Evolutionary conservation across 176 grass and related monocot genomes (phyloP), one percentile per base, ranked within the genome.

Genomic region (Luzula sylvatica): DNA sequence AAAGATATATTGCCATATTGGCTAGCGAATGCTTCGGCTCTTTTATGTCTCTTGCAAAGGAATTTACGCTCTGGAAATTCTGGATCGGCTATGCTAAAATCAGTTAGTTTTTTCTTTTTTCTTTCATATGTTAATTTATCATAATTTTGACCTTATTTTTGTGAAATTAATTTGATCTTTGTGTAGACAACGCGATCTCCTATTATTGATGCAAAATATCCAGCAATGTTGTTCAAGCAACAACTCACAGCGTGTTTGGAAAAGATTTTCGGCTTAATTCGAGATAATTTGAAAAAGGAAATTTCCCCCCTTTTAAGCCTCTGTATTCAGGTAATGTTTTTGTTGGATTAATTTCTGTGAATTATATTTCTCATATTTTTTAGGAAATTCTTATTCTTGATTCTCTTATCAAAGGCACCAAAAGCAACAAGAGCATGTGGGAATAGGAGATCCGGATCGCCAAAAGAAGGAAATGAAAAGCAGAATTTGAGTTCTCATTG

Each of bases 151-250:
- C 4, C 11, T 24, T 6, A 38, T 46, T 73, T 73, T 56, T 42
- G 43, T 24, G 17, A 29, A 16, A 24, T 24, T 20, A 50, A 12
- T 49, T n/a, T n/a, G n/a, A n/a, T n/a, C n/a, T n/a, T n/a, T n/a
- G n/a, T 72, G 23, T 65, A 94, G 82, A 12, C 22, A 21, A 19
- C 75, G 17, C 55, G 61, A 38, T 73, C 74, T 56, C 70, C 74
- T 75, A 66, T 66, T 42, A 55, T 94, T 45, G 86, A 84, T 76
- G 86, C 75, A 57, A 70, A 59, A 65, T 90, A 90, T 68, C 86
- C 86, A 54, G 86, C 86, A 51, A 77, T 90, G 75, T 56, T 90
- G 56, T 90, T 90, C 73, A 90, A 90, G 59, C 86, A 90, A 77
- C 86, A 90, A 65, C 51, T 90, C 41, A 84, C 76, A 70, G 86